Percentiles rank a stretch among this genome's conserved stretches.
Evolutionary conservation across 345 rosid genomes (phyloP).

Genomic region (Gossypium anomalum): DNA sequence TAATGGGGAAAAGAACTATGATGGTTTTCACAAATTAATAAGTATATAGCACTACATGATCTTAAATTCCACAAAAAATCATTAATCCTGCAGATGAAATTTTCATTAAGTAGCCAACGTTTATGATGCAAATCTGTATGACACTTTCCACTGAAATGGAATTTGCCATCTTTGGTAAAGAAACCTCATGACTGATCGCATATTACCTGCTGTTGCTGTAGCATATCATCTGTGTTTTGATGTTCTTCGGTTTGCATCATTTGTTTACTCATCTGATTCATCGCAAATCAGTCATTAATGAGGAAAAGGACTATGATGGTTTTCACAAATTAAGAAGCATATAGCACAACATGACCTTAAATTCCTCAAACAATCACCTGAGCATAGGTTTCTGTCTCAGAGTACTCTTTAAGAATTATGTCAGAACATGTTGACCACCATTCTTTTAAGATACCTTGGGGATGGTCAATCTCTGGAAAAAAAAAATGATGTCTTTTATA

Average conservation of each 20-base stretch:
- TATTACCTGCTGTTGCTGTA: constrained; percentile 10
- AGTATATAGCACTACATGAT: neutral
- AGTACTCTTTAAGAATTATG: neutral
- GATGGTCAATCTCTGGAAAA: no score
- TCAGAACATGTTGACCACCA: constrained; percentile 16
- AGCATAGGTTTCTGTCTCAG: no score
- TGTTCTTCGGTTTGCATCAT: no score
- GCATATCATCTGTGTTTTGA: neutral
- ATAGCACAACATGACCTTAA: neutral
- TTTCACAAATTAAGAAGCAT: neutral
- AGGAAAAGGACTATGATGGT: no score
- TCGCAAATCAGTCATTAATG: no score
- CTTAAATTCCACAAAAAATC: neutral
- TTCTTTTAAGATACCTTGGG: no score
- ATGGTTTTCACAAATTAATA: neutral
- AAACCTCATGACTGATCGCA: no score
- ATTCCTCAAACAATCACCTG: no score
- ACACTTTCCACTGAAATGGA: neutral
- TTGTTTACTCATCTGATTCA: constrained; percentile 7
- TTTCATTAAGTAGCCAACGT: constrained; percentile 10
- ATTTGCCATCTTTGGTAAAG: neutral
- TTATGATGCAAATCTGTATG: neutral
- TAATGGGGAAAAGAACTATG: no score
- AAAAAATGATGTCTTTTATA: no score
- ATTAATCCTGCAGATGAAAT: constrained; percentile 19